These are phyloP conservation scores for Crotalaria pallida DNA, from an alignment of 306 rosid genomes.

Conservation along the genomic window DNA sequence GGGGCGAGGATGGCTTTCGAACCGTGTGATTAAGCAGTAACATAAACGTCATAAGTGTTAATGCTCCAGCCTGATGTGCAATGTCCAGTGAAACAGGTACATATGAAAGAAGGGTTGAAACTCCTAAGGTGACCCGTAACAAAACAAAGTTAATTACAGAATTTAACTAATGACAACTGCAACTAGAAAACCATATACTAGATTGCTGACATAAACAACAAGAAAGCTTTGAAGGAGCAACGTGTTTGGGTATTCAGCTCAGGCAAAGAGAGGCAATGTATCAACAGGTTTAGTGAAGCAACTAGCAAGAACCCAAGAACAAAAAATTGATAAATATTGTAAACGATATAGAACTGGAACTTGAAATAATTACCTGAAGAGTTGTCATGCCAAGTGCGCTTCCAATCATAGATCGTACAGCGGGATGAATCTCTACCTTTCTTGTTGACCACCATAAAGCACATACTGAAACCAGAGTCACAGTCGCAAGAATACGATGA, in stretches of 20 bases:
- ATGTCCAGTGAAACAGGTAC: too few species aligned
- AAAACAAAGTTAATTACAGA: too few species aligned
- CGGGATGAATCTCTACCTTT: constrained; percentile 76
- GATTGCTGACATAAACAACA: neutral
- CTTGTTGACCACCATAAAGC: constrained; percentile 71
- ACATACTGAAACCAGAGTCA: constrained; percentile 54
- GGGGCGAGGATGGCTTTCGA: too few species aligned
- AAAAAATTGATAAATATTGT: neutral
- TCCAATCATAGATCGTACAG: constrained; percentile 59
- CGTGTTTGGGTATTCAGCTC: neutral
- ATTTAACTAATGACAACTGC: too few species aligned
- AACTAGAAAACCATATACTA: neutral
- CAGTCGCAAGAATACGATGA: constrained; percentile 77
- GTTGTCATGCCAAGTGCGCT: constrained; percentile 64
- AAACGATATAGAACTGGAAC: neutral
- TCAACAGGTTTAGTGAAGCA: neutral
- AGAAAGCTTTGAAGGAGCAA: neutral
- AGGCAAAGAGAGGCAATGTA: neutral
- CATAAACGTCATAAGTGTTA: too few species aligned
- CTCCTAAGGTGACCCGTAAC: too few species aligned
- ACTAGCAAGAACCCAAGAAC: too few species aligned
- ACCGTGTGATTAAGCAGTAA: too few species aligned
- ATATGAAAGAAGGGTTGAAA: too few species aligned
- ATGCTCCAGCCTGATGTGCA: too few species aligned
- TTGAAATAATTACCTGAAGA: constrained; percentile 57